A percentile compares a stretch with the other conserved stretches of the same genome.
Evolutionary conservation across 2,329 filamentous ascomycete species (phyloP).

Genomic region (Clonostachys chloroleuca): DNA sequence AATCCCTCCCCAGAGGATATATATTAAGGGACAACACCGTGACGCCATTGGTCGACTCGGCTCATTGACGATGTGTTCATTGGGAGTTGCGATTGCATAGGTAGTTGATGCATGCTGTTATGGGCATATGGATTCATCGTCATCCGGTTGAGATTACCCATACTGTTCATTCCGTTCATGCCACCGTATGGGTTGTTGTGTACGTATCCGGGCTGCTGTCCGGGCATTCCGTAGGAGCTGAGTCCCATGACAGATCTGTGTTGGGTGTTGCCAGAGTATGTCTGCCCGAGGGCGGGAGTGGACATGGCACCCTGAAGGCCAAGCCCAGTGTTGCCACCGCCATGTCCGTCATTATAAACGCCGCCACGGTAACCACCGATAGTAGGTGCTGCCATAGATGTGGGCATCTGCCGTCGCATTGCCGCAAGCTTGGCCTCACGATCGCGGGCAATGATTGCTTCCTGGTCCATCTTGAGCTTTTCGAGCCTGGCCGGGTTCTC

Average conservation of each 20-base stretch:
- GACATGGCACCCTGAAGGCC: constrained; percentile 15
- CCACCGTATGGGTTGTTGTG: constrained; percentile 7
- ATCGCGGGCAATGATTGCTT: constrained; percentile 30
- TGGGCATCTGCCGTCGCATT: constrained; percentile 45
- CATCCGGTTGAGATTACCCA: constrained; percentile 1
- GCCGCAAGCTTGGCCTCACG: constrained; percentile 43
- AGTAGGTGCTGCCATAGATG: constrained; percentile 22
- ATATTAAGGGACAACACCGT: constrained; percentile 26
- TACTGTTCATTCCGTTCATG: constrained; percentile 11
- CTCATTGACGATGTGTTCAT: constrained; percentile 16
- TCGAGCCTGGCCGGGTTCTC: constrained; percentile 30
- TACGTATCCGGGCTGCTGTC: constrained; percentile 5
- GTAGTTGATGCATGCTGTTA: constrained; percentile 6
- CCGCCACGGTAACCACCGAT: constrained; percentile 44
- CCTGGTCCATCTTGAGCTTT: constrained; percentile 14
- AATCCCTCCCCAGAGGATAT: background rate
- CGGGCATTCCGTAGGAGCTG: constrained; percentile 18
- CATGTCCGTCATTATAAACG: constrained; percentile 48
- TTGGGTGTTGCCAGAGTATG: constrained; percentile 9
- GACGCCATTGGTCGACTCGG: constrained; percentile 36
- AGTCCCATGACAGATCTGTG: constrained; percentile 19
- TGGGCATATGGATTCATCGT: constrained; percentile 8
- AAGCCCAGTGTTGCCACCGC: constrained; percentile 19
- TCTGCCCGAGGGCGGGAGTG: constrained; percentile 16
- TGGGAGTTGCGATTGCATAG: constrained; percentile 13